A percentile compares a stretch with the other conserved stretches of the same genome.
phyloP scores from a whole-genome alignment of 164 flowering plant genomes.

The Litsea cubeba region DNA sequence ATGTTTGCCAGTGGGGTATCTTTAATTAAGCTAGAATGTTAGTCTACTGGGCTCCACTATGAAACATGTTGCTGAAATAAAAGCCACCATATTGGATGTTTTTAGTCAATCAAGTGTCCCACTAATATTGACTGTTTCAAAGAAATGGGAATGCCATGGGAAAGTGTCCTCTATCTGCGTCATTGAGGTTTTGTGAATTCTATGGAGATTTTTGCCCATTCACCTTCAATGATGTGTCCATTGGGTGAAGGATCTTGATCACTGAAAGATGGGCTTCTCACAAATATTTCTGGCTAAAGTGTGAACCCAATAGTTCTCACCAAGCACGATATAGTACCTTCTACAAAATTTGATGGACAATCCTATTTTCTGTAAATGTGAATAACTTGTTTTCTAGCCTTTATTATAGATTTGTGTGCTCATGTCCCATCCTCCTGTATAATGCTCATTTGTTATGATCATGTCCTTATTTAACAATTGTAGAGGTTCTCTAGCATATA shows the following conservation, averaged over 20 bases:
- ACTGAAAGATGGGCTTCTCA: neutral
- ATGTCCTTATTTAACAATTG: conserved; percentile 1
- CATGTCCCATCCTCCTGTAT: neutral
- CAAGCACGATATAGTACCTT: neutral
- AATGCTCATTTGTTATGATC: neutral
- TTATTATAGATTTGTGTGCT: neutral
- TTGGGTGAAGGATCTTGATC: neutral
- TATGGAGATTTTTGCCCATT: too few species aligned
- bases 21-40: too few species aligned
- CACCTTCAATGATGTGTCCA: neutral
- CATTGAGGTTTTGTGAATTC: too few species aligned
- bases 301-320: neutral
- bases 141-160: neutral
- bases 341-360: neutral
- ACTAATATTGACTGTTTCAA: neutral
- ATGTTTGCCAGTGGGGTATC: too few species aligned
- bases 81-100: neutral
- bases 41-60: neutral
- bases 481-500: neutral
- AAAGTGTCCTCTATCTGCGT: neutral
- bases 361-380: neutral
- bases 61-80: neutral
- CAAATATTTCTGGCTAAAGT: neutral
- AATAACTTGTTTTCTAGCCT: too few species aligned
- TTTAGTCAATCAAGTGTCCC: neutral